Conservation (phyloP, 495 filamentous ascomycete genomes). For the Amphirosellinia nigrospora region DNA sequence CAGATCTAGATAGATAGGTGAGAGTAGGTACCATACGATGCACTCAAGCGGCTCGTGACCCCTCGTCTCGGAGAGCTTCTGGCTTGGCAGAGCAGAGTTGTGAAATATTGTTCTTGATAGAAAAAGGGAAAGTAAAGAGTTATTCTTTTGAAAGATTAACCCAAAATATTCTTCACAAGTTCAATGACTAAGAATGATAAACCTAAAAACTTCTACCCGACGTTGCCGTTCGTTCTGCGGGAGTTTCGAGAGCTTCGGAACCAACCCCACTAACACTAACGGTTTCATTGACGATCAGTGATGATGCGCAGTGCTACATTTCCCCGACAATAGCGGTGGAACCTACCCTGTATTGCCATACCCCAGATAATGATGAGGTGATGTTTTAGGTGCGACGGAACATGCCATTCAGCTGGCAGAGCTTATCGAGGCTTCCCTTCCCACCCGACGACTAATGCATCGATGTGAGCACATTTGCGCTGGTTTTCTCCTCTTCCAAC, state of each 20-base stretch:
- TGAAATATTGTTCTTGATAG: background rate
- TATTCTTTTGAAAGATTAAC: too few relatives aligned
- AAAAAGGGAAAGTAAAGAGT: too few relatives aligned
- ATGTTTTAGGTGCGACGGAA: slow-evolving; percentile 20
- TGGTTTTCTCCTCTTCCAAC: slow-evolving; percentile 34
- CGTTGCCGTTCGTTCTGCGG: slow-evolving; percentile 5
- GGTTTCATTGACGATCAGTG: background rate
- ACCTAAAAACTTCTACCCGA: background rate
- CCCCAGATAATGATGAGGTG: slow-evolving; percentile 15
- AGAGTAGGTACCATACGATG: background rate
- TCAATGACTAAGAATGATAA: background rate
- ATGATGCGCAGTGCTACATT: background rate
- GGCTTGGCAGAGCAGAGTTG: background rate
- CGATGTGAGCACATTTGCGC: slow-evolving; percentile 42
- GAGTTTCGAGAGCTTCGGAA: background rate
- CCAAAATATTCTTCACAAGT: background rate
- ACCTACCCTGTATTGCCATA: slow-evolving; percentile 3
- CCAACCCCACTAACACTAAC: background rate
- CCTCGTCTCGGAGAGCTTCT: slow-evolving; percentile 14
- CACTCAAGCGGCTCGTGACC: slow-evolving; percentile 2
- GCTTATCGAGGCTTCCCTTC: slow-evolving; percentile 13
- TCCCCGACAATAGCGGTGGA: too few relatives aligned
- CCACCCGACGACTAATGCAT: background rate
- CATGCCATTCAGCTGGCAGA: slow-evolving; percentile 9
- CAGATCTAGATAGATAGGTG: background rate